A percentile compares a stretch with the other conserved stretches of the same genome.
These are phyloP conservation scores for Candida broadrunensis DNA, from an alignment of 805 yeast genomes.

Conservation along the genomic window DNA sequence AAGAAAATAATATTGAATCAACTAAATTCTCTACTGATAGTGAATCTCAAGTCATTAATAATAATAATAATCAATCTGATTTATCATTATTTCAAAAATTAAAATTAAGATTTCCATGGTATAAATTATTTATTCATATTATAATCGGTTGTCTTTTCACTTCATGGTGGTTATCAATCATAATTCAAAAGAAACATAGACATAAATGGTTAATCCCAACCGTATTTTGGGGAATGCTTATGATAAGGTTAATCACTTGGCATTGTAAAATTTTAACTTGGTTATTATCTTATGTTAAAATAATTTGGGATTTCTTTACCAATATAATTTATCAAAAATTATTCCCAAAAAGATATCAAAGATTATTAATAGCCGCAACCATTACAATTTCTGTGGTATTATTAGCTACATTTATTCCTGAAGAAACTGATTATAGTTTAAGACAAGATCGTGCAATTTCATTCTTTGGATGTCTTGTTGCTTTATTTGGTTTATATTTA, in stretches of 20 bases:
- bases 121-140: conserved; percentile 13
- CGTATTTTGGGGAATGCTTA: conserved; percentile 46
- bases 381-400: conserved; percentile 47
- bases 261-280: conserved; percentile 33
- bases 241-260: conserved; percentile 51
- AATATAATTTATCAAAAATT: conserved; percentile 35
- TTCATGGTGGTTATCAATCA: conserved; percentile 56
- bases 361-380: conserved; percentile 43
- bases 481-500: conserved; percentile 40
- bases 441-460: conserved; percentile 56
- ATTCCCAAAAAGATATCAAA: conserved; percentile 36
- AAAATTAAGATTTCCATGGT: conserved; percentile 13
- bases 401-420: conserved; percentile 53
- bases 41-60: background rate
- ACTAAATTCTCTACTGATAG: background rate
- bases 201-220: conserved; percentile 59
- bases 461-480: conserved; percentile 51
- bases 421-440: conserved; percentile 43
- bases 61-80: background rate
- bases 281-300: conserved; percentile 15
- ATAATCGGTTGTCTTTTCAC: conserved; percentile 41
- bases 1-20: conserved; percentile 3
- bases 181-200: conserved; percentile 48
- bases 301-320: conserved; percentile 29
- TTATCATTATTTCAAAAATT: conserved; percentile 5